phyloP scores from a whole-genome alignment of 139 green algal species.

The Klebsormidium nitens region DNA sequence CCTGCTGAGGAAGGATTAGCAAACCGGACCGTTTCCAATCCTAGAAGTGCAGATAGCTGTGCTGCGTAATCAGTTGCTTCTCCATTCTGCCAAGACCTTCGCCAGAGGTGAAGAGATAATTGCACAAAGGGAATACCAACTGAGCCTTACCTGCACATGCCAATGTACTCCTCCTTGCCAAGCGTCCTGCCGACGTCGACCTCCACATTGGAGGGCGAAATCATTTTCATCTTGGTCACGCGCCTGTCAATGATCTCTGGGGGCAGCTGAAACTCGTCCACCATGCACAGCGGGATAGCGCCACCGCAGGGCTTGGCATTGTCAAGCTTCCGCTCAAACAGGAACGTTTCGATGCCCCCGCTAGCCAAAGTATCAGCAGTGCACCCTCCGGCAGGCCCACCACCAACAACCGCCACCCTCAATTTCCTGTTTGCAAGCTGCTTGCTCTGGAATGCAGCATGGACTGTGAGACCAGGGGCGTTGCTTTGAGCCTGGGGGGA shows the following conservation, averaged over 20 bases:
- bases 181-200: constrained; percentile 98
- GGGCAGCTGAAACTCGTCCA: constrained; percentile 86
- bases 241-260: constrained; percentile 47
- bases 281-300: constrained; percentile 95
- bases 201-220: constrained; percentile 95
- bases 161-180: constrained; percentile 96
- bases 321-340: constrained; percentile 97
- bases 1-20: no score
- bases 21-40: no score
- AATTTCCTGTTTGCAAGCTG: constrained; percentile 72
- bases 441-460: no score
- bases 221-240: constrained; percentile 99
- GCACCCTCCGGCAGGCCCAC: constrained; percentile 89
- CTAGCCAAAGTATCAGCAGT: constrained; percentile 91
- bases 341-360: constrained; percentile 84
- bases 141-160: constrained; percentile 98
- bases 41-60: no score
- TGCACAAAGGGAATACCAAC: no score
- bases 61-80: no score
- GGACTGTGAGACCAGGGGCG: no score
- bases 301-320: constrained; percentile 89
- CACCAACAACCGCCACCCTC: constrained; percentile 89
- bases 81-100: no score
- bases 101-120: no score
- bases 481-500: no score